These are phyloP conservation scores for Pyricularia grisea DNA, from an alignment of 2,329 filamentous ascomycete genomes.

Conservation along the genomic window DNA sequence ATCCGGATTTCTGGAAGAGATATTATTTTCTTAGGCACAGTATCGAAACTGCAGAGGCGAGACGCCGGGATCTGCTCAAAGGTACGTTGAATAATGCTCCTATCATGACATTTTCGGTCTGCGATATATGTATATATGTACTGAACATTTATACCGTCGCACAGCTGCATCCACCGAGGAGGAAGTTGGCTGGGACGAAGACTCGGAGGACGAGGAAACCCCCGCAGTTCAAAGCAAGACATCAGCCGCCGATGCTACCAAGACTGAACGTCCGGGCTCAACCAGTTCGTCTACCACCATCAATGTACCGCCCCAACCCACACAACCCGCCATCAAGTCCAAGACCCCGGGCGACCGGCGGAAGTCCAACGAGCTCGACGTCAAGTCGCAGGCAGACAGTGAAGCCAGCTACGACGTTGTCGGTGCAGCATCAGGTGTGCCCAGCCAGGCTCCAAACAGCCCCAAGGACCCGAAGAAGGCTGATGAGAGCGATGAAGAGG, in stretches of 20 bases:
- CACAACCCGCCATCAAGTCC: conserved; percentile 11
- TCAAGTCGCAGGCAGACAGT: conserved; percentile 84
- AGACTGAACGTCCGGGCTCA: conserved; percentile 31
- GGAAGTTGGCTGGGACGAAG: conserved; percentile 61
- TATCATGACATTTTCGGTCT: conserved; percentile 2
- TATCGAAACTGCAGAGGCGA: conserved; percentile 85
- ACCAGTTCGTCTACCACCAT: conserved; percentile 51
- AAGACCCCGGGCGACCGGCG: conserved; percentile 55
- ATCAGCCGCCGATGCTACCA: conserved; percentile 19
- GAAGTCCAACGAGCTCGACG: conserved; percentile 61
- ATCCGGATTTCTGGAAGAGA: conserved; percentile 81
- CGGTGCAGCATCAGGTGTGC: conserved; percentile 62
- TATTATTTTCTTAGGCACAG: conserved; percentile 94
- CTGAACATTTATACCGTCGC: conserved; percentile 17
- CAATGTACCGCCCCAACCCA: conserved; percentile 35
- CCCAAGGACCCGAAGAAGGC: conserved; percentile 47
- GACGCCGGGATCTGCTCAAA: conserved; percentile 81
- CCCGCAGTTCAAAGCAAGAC: conserved; percentile 15
- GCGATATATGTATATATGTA: conserved; percentile 7
- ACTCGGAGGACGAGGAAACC: conserved; percentile 21
- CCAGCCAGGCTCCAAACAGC: conserved; percentile 60
- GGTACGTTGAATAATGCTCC: conserved; percentile 42
- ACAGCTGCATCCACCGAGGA: conserved; percentile 61
- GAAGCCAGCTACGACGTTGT: conserved; percentile 96
- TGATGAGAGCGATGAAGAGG: conserved; percentile 59